These are phyloP conservation scores for Hyparrhenia diplandra DNA, from an alignment of 176 grass and related monocot genomes.

Conservation along the genomic window DNA sequence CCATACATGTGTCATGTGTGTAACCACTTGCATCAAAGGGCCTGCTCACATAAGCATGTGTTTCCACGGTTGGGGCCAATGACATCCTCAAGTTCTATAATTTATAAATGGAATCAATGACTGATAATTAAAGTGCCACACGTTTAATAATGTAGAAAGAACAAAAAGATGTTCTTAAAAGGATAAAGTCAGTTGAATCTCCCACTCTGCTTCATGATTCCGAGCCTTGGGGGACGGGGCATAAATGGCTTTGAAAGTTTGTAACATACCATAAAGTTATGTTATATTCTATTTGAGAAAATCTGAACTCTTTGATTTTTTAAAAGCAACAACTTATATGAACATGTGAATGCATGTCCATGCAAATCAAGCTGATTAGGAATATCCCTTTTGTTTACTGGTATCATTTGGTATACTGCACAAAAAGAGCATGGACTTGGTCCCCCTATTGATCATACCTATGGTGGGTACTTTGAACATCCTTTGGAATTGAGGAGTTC, in stretches of 20 bases:
- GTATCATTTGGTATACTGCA: background rate
- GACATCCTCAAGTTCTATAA: background rate
- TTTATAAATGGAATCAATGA: background rate
- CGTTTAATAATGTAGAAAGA: background rate
- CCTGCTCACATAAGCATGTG: background rate
- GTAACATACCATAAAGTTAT: background rate
- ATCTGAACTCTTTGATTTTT: too few species aligned
- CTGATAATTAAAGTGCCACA: background rate
- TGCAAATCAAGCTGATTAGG: background rate
- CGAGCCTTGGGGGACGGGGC: background rate
- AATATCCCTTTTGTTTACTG: background rate
- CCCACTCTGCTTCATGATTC: background rate
- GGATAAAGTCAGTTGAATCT: too few species aligned
- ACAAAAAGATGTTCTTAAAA: background rate
- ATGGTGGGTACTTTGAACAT: background rate
- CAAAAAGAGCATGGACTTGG: background rate
- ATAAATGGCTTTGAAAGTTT: background rate
- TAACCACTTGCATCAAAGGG: background rate
- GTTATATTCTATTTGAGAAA: background rate
- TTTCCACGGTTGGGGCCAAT: background rate
- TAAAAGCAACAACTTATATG: background rate
- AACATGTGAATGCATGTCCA: background rate
- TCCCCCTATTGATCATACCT: background rate
- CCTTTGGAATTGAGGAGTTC: background rate
- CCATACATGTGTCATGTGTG: background rate